Base-by-base conservation (phyloP, 2,329 filamentous ascomycete genomes). In the Paecilomyces formosus region DNA sequence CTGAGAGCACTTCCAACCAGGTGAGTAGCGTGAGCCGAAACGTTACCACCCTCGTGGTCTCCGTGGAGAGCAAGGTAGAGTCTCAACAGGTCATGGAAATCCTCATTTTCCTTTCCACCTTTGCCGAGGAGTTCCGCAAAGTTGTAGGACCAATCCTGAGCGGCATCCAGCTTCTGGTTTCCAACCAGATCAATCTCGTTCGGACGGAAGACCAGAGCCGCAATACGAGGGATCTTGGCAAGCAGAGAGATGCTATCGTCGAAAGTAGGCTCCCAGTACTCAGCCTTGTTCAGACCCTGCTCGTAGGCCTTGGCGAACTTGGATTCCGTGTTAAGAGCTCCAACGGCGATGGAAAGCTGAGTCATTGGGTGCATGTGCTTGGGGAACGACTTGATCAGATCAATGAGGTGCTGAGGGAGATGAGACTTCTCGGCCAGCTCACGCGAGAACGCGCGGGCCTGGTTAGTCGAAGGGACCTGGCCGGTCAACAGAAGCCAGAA, bases 191-290 rank as follows among this genome's bases (percentile, higher is more conserved):
- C 92, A 85, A 66, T 81, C 78, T 72, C 85, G 81, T 83, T 94
- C 90, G 63, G 91, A 82, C 96, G 91, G 82, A 99, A 97, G 71
- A 99, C 97, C 78, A 96, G 95, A 60, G 94, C 94, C 28, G 94
- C 94, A 66, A 99, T 92, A 61, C 91, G 95, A 62, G 94, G 94
- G 57, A 99, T 87, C 82, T 99, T 99, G 62, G 93, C 94, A 58
- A 99, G 84, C 62, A 99, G 83, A 54, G 88, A 90, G 75, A 99
- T 96, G 74, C 85, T 87, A 80, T 99, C 94, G 73, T 97, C 93
- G 72, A 96, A 97, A 52, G 91, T 96, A 13, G 93, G 91, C 79
- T 97, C 94, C 94, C 94, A 99, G 85, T 97, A 97, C 67, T 97
- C 91, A 56, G 91, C 90, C 82, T 97, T 99, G 83, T 87, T 89